These are phyloP conservation scores for Petrea volubilis DNA, from an alignment of 257 asterid species.

Conservation along the genomic window DNA sequence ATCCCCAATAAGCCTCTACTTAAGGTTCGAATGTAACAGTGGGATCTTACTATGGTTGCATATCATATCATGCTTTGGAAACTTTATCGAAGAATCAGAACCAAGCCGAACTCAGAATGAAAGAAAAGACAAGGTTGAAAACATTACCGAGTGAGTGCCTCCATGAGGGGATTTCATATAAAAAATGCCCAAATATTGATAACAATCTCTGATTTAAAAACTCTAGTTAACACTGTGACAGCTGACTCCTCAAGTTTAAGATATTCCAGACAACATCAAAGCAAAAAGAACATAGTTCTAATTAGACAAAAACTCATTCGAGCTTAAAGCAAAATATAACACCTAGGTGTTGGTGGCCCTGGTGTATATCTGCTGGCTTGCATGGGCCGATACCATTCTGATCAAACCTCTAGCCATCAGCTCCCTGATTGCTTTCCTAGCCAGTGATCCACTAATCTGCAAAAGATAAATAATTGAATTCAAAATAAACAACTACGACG, in stretches of 20 bases:
- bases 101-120: neutral
- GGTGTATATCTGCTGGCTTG: slow-evolving; percentile 95
- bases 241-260: neutral
- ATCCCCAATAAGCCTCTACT: neutral
- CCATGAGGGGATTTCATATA: too few relatives aligned
- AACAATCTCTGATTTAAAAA: neutral
- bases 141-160: neutral
- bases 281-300: neutral
- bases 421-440: slow-evolving; percentile 81
- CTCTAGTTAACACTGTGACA: neutral
- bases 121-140: neutral
- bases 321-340: neutral
- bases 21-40: neutral
- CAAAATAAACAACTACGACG: neutral
- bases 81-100: neutral
- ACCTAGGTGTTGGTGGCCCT: slow-evolving; percentile 82
- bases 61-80: neutral
- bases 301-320: slow-evolving; percentile 11
- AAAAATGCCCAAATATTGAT: neutral
- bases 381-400: slow-evolving; percentile 76
- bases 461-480: neutral
- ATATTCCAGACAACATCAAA: slow-evolving; percentile 15
- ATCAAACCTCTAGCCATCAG: slow-evolving; percentile 69
- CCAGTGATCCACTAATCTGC: slow-evolving; percentile 86
- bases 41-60: neutral